phyloP scores from a whole-genome alignment of 2,329 filamentous ascomycete species.

The Venturia pyrina region DNA sequence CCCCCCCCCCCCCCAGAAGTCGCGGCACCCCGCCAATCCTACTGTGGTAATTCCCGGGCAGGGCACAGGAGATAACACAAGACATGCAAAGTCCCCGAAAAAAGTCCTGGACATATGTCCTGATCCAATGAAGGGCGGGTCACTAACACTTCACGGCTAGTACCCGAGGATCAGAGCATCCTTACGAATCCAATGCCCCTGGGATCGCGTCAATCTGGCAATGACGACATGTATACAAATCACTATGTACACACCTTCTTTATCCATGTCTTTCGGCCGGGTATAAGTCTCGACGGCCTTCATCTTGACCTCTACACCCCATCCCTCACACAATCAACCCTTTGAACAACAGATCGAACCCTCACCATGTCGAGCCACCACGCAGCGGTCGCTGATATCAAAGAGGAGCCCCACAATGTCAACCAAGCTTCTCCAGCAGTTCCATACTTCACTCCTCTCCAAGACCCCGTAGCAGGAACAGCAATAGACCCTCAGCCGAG shows the following conservation, averaged over 20 bases:
- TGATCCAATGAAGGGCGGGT: background rate
- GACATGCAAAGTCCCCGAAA: background rate
- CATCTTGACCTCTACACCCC: background rate
- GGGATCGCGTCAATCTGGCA: background rate
- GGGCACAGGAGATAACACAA: background rate
- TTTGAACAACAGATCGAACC: background rate
- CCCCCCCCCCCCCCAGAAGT: too few species aligned
- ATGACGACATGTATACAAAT: background rate
- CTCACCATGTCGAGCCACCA: conserved; percentile 20
- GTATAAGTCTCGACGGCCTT: background rate
- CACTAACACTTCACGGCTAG: background rate
- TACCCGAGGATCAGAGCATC: background rate
- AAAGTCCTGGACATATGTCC: background rate
- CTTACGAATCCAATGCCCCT: background rate
- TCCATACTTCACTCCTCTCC: conserved; percentile 39
- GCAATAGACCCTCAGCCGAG: conserved; percentile 37
- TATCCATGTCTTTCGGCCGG: background rate
- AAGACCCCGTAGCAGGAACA: conserved; percentile 37
- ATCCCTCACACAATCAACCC: too few species aligned
- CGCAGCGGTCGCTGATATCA: conserved; percentile 18
- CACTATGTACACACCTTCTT: too few species aligned
- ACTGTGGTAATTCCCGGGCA: background rate
- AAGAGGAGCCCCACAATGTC: conserved; percentile 23
- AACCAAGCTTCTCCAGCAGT: conserved; percentile 32
- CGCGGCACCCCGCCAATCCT: too few species aligned